Conservation (phyloP, 805 yeast genomes). For the Yamadazyma tumulicola region DNA sequence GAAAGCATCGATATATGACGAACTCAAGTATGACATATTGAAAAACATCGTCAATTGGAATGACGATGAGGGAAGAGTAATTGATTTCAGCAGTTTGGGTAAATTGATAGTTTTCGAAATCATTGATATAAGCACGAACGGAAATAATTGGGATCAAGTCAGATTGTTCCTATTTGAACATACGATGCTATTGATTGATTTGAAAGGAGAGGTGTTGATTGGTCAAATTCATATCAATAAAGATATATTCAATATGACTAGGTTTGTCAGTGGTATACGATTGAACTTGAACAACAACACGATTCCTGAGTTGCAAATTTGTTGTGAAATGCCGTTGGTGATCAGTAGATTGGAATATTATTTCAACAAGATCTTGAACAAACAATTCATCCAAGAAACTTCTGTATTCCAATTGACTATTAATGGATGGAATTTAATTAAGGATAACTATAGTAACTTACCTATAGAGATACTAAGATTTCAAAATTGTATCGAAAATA, state of each 20-base stretch:
- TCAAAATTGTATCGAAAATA: slow-evolving; percentile 32
- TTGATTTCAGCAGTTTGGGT: slow-evolving; percentile 17
- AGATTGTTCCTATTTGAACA: slow-evolving; percentile 31
- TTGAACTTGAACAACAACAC: slow-evolving; percentile 38
- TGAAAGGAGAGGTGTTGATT: slow-evolving; percentile 43
- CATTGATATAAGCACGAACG: slow-evolving; percentile 41
- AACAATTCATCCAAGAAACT: slow-evolving; percentile 20
- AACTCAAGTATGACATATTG: slow-evolving; percentile 11
- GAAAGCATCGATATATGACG: slow-evolving; percentile 12
- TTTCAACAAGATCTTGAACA: slow-evolving; percentile 16
- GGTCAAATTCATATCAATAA: slow-evolving; percentile 39
- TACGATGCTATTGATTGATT: slow-evolving; percentile 23
- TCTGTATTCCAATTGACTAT: slow-evolving; percentile 45
- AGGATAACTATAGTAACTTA: slow-evolving; percentile 22
- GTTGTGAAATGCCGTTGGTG: slow-evolving; percentile 26
- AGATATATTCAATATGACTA: slow-evolving; percentile 29
- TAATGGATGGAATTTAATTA: slow-evolving; percentile 46
- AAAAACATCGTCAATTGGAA: slow-evolving; percentile 7
- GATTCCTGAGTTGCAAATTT: slow-evolving; percentile 43
- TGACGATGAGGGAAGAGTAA: slow-evolving; percentile 9
- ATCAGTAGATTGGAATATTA: slow-evolving; percentile 42
- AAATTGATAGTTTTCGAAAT: slow-evolving; percentile 38
- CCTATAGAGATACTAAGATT: slow-evolving; percentile 40
- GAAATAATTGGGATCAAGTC: slow-evolving; percentile 38
- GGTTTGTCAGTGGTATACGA: slow-evolving; percentile 16